These are phyloP conservation scores for Thalassiosira exigua DNA, from an alignment of 352 stramenopile genomes.

Conservation along the genomic window DNA sequence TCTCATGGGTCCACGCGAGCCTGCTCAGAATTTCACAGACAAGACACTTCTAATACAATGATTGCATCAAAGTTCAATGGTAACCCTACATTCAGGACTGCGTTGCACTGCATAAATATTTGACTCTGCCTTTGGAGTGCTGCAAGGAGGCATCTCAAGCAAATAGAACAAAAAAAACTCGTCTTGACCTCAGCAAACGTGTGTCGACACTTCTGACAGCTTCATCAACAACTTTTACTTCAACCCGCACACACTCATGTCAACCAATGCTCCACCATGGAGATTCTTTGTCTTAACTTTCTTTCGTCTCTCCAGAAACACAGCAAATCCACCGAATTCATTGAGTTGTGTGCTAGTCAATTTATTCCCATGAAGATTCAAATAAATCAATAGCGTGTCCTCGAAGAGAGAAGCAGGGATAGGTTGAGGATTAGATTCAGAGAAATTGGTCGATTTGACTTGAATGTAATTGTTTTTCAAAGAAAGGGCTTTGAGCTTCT, in stretches of 20 bases:
- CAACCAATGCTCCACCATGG: conserved; percentile 64
- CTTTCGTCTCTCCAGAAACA: conserved; percentile 77
- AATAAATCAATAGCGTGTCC: conserved; percentile 78
- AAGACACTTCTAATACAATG: too few species aligned
- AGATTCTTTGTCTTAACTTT: conserved; percentile 80
- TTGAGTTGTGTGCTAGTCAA: conserved; percentile 80
- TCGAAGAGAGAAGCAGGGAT: conserved; percentile 70
- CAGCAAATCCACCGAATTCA: conserved; percentile 75
- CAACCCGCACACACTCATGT: conserved; percentile 80
- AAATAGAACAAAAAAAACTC: conserved; percentile 3
- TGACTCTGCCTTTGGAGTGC: too few species aligned
- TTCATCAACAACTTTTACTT: conserved; percentile 47
- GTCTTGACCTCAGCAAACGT: too few species aligned
- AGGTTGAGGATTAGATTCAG: conserved; percentile 68
- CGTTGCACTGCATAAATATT: too few species aligned
- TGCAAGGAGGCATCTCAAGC: too few species aligned
- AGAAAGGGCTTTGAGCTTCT: conserved; percentile 77
- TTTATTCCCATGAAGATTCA: conserved; percentile 82
- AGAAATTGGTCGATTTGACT: conserved; percentile 59
- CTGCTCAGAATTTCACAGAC: too few species aligned
- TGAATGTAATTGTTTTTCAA: conserved; percentile 73
- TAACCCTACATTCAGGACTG: too few species aligned
- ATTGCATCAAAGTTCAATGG: too few species aligned
- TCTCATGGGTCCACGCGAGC: too few species aligned
- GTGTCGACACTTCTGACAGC: too few species aligned